These are phyloP conservation scores for Ustilago lituana DNA, from an alignment of 1,284 basidiomycete genomes.

Conservation along the genomic window DNA sequence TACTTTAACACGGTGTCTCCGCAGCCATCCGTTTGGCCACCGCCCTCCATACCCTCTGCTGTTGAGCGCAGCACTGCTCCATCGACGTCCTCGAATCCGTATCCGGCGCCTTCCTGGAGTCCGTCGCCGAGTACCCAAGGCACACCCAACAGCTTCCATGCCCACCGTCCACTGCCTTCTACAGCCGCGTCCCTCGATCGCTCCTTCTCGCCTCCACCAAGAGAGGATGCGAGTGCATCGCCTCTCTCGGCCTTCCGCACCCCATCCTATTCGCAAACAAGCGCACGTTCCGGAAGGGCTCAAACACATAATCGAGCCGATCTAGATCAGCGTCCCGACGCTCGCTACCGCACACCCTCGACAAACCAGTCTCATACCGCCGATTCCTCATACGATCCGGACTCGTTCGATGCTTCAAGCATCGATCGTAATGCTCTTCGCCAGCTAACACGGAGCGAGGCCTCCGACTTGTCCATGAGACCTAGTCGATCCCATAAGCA, in stretches of 20 bases:
- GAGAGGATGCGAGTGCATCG: constrained; percentile 17
- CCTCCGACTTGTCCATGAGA: constrained; percentile 21
- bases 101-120: constrained; percentile 36
- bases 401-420: constrained; percentile 5
- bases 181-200: constrained; percentile 23
- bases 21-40: constrained; percentile 26
- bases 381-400: constrained; percentile 33
- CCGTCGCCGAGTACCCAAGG: constrained; percentile 21
- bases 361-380: constrained; percentile 20
- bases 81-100: constrained; percentile 16
- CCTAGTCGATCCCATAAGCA: constrained; percentile 28
- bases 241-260: constrained; percentile 37
- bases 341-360: constrained; percentile 16
- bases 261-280: constrained; percentile 22
- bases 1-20: constrained; percentile 30
- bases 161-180: constrained; percentile 37
- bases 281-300: constrained; percentile 18
- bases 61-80: constrained; percentile 16
- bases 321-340: constrained; percentile 10
- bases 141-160: constrained; percentile 30
- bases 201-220: constrained; percentile 38
- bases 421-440: constrained; percentile 7
- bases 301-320: constrained; percentile 12
- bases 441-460: constrained; percentile 42
- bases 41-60: constrained; percentile 26